Base-by-base conservation (phyloP, 352 stramenopile species). In the Phytophthora meadii region DNA sequence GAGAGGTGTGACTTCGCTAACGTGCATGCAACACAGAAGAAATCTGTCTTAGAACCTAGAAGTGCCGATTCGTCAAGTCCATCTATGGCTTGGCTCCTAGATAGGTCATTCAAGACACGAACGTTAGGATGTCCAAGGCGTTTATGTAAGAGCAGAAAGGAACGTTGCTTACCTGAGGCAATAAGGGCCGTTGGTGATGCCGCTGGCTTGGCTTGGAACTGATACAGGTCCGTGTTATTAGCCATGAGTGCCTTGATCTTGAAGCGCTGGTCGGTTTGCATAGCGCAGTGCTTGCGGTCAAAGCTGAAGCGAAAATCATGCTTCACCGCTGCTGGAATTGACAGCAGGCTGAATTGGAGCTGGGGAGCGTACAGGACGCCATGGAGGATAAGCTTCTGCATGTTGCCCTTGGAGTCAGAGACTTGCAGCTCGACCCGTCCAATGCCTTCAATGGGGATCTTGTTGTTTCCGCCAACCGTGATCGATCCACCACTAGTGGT, bases 401-500 rank as follows among this genome's bases (percentile, higher is more conserved):
- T 8, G 5, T 51, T 63, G 12, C 46, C 48, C 51, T 72, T 72
- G 32, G 57, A 69, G 62, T 58, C 19, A 22, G 19, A 22, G 19
- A 22, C 19, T 22, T 1, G 19, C 19, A 22, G 19, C 1, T 22
- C 19, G 19, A 22, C 19, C 19, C 19, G 19, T 17, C 62, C 57
- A 56, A 45, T 69, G 1, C 56, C 56, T 54, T 65, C 14, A 37
- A 63, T 63, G 4, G 45, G 17, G 1, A 50, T 44, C 19, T 63
- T 5, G 24, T 55, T 44, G 3, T 69, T 69, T 6, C 65, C 45
- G 0, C 58, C 58, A 24, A 69, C 52, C 1, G 65, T 69, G 39
- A 69, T 69, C 1, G 39, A 57, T 4, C 46, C 61, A 44, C 22
- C 50, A 53, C 25, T 54, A 0, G 39, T 25, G 2, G 49, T 5